Base-by-base conservation (phyloP, 345 rosid species). In the Lepidium aucheri region DNA sequence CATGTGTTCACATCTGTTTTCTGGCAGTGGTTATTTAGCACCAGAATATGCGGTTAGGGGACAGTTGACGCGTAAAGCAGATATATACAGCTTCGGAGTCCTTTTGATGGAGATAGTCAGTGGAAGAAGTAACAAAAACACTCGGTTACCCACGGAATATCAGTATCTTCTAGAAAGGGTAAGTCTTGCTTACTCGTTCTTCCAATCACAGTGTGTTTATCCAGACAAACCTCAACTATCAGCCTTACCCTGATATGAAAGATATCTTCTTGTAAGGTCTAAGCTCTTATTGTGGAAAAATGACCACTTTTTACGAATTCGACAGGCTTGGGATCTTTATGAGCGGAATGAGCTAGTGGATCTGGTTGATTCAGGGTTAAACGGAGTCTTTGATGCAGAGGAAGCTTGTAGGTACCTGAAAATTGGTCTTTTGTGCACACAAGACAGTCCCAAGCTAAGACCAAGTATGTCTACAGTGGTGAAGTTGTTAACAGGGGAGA, bases 21-120 rank as follows among this genome's bases (percentile, higher is more conserved):
- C 70, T 62, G 54, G 58, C 65, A 94, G 99, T 80, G 97, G 99
- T 60, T 94, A 94, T 76, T 79, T 90, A 63, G 99, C 99, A 41
- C 99, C 99, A 6, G 99, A 94, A 75, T 94, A 94, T 72, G 99
- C 99, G 11, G 85, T 94, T 55, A 78, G 92, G 71, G 99, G 99
- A 39, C 95, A 83, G 39, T 60, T 94, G 77, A 94, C 97, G 1
- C 80, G 89, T n/a, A 94, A 82, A 80, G 99, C 97, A 12, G 99
- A 94, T 73, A 67, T 90, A 33, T 94, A 94, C 76, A 81, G 97
- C 75, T 94, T 82, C 56, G 99, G 99, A 1, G 95, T 90, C 62
- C 97, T 94, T 53, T 81, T 94, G 14, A 59, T 85, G 80, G 99
- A 94, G 81, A 86, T 90, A 40, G 88, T 94, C 53, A 82, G 85